Conservation (phyloP, 2,329 filamentous ascomycete genomes). For the Colletotrichum sp. region DNA sequence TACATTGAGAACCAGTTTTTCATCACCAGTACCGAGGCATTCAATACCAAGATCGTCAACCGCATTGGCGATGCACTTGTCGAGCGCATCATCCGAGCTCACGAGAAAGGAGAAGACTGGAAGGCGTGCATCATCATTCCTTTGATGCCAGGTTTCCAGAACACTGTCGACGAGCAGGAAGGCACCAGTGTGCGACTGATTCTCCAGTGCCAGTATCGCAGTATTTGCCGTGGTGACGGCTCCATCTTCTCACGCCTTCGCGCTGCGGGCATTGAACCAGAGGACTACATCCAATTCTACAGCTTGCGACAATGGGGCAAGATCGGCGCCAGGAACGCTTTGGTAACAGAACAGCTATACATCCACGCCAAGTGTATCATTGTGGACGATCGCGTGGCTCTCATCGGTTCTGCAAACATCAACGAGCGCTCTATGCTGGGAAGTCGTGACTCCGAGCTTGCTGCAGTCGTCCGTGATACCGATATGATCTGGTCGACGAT, state of each 20-base stretch:
- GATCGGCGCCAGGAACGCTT: constrained; percentile 76
- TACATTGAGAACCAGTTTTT: constrained; percentile 99
- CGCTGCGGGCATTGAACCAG: constrained; percentile 83
- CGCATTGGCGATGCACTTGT: constrained; percentile 94
- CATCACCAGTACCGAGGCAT: constrained; percentile 88
- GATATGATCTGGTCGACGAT: constrained; percentile 93
- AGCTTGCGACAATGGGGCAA: constrained; percentile 91
- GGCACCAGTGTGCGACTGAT: constrained; percentile 94
- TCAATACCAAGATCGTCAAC: constrained; percentile 88
- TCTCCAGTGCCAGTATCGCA: constrained; percentile 95
- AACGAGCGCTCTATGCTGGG: constrained; percentile 97
- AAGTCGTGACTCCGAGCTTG: constrained; percentile 88
- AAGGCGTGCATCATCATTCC: constrained; percentile 89
- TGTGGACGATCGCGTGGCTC: constrained; percentile 88
- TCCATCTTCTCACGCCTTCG: constrained; percentile 90
- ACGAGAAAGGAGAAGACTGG: constrained; percentile 87
- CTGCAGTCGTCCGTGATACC: constrained; percentile 87
- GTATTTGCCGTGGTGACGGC: constrained; percentile 89
- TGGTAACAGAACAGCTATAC: constrained; percentile 96
- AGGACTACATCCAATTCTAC: constrained; percentile 96
- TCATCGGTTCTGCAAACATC: constrained; percentile 98
- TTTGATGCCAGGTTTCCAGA: constrained; percentile 98
- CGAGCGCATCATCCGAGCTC: constrained; percentile 85
- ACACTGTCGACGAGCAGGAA: constrained; percentile 91
- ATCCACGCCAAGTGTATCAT: constrained; percentile 98